These are phyloP conservation scores for Aspergillus pseudoterreus DNA, from an alignment of 2,329 filamentous ascomycete genomes.

Conservation along the genomic window DNA sequence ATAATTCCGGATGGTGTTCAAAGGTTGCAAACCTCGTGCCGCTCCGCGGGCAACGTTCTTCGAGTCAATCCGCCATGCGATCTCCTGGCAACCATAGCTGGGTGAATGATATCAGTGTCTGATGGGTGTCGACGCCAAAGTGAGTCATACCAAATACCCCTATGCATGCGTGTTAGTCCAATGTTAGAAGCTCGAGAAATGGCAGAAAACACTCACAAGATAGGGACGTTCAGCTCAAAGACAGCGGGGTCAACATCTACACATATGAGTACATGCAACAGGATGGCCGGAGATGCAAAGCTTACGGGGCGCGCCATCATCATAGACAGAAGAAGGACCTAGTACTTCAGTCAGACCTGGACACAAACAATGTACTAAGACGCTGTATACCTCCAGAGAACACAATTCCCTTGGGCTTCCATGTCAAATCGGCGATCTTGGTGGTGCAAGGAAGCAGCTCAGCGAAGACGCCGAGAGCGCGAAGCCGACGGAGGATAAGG, in stretches of 20 bases:
- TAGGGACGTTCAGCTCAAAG: conserved; percentile 68
- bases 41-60: conserved; percentile 66
- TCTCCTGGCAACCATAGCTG: conserved; percentile 60
- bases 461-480: conserved; percentile 75
- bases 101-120: too few relatives aligned
- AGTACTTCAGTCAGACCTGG: too few relatives aligned
- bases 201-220: conserved; percentile 50
- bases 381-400: conserved; percentile 27
- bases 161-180: too few relatives aligned
- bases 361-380: too few relatives aligned
- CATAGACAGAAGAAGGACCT: conserved; percentile 74
- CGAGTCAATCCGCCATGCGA: conserved; percentile 65
- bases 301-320: conserved; percentile 61
- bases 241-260: conserved; percentile 70
- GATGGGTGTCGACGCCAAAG: too few relatives aligned
- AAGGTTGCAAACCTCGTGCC: conserved; percentile 38
- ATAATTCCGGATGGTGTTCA: too few relatives aligned
- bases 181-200: too few relatives aligned
- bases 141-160: too few relatives aligned
- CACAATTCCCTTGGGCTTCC: conserved; percentile 73
- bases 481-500: conserved; percentile 48
- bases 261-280: too few relatives aligned
- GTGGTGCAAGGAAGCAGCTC: conserved; percentile 87
- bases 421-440: conserved; percentile 71
- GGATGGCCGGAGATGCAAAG: too few relatives aligned